Evolutionary conservation across 495 filamentous ascomycete species (phyloP), one percentile per base, ranked within the genome.

Genomic region (Amniculicola lignicola): DNA sequence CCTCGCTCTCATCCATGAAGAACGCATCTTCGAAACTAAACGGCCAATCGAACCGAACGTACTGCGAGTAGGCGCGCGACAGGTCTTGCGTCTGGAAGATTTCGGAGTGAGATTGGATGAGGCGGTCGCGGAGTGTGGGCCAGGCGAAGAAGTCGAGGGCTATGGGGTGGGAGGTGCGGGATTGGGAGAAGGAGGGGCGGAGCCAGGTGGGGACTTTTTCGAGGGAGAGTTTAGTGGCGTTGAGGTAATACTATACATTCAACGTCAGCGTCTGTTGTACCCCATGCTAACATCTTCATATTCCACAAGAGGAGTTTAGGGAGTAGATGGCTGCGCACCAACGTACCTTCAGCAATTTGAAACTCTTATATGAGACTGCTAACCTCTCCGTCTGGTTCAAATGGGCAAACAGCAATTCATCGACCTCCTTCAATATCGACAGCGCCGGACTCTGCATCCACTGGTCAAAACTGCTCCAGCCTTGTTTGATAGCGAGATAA

Each of bases 11-110:
- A 27, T 59, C 48, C 24, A 47, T 53, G 41, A 59, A 59, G 33
- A 59, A 59, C 2, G 56, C 50, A 28, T 59, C 56, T 40, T 59
- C 56, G 31, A 59, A 59, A 23, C 39, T 53, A 18, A 59, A 59
- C n/a, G 56, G 56, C 56, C 56, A 59, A 35, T 59, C 56, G 35
- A 59, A 59, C 4, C 37, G 29, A 5, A 59, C 48, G 41, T 59
- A 59, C 28, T 48, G 56, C 21, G 48, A 53, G 56, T 59, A 59
- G 56, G 41, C 47, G 11, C 29, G 40, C 18, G 56, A 53, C 5
- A 59, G 39, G 25, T 59, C 56, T 19, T 31, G 15, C 11, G 36
- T 53, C 10, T 47, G 39, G 48, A 59, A 59, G 18, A 59, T 41
- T 4, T 46, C 33, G 1, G 27, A 9, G 35, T 59, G 56, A 7